These are phyloP conservation scores for Xenosphaeropsis pyriputrescens DNA, from an alignment of 2,329 filamentous ascomycete genomes.

Conservation along the genomic window DNA sequence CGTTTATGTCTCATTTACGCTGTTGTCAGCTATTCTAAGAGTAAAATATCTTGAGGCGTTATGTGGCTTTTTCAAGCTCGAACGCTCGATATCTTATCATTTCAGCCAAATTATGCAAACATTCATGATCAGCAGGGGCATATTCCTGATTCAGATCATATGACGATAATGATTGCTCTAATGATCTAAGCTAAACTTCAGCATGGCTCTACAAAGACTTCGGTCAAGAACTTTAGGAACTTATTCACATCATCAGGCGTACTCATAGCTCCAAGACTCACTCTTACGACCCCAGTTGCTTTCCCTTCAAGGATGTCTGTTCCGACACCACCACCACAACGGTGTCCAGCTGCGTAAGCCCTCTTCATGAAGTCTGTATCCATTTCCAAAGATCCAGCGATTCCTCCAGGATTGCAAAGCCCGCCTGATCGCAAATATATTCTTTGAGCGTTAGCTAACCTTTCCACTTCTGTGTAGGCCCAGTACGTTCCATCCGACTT, in stretches of 20 bases:
- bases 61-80: too few relatives aligned
- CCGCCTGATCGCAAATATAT: slow-evolving; percentile 80
- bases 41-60: too few relatives aligned
- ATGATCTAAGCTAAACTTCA: too few relatives aligned
- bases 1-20: too few relatives aligned
- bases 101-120: too few relatives aligned
- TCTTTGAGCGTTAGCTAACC: slow-evolving; percentile 58
- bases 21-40: too few relatives aligned
- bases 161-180: too few relatives aligned
- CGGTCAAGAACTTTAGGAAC: slow-evolving; percentile 56
- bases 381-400: slow-evolving; percentile 55
- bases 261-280: slow-evolving; percentile 80
- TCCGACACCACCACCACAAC: slow-evolving; percentile 54
- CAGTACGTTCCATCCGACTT: slow-evolving; percentile 56
- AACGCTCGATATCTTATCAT: too few relatives aligned
- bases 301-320: slow-evolving; percentile 68
- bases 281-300: slow-evolving; percentile 69
- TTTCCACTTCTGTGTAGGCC: slow-evolving; percentile 59
- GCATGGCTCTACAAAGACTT: slow-evolving; percentile 31
- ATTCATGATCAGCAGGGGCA: too few relatives aligned
- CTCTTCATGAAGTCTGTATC: slow-evolving; percentile 64
- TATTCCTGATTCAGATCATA: too few relatives aligned
- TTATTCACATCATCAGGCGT: slow-evolving; percentile 53
- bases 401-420: slow-evolving; percentile 76
- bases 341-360: slow-evolving; percentile 69